Evolutionary conservation across 1,284 basidiomycete genomes (phyloP), one percentile per base, ranked within the genome.

Genomic region (Coniophora puteana): DNA sequence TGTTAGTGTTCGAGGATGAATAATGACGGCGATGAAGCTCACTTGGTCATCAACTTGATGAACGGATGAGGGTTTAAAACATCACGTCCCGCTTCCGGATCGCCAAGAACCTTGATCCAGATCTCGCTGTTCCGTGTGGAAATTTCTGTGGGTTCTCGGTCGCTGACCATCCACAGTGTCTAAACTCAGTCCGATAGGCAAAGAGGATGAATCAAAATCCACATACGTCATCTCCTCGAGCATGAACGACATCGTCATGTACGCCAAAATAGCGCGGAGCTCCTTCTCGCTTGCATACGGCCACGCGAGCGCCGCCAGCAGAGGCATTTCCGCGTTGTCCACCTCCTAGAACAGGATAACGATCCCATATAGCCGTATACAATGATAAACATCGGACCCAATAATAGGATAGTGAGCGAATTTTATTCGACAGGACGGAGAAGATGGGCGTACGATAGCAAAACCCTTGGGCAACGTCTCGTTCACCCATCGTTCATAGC

Each of bases 221-320:
- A 21, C 47, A n/a, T 39, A 54, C 58, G 59, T 62, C 25, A 62
- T 31, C 27, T 57, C 55, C 31, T 58, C 59, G n/a, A 62, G 44
- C 55, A 62, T 60, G 43, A 62, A 58, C 7, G 58, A 62, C 13
- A 38, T 16, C 13, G 58, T 59, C 57, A 62, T 61, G 16, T 62
- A 58, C 37, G 51, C 48, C 14, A 61, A 47, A 20, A 58, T 61
- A 16, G 37, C 54, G 26, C 51, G 47, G 45, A 60, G 32, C 30
- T 49, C 48, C 17, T 40, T 32, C 21, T 33, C 52, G 13, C 54
- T 58, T 27, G 57, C 54, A 20, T 49, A 38, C 4, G 57, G 59
- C 30, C 34, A 58, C 7, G 51, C 51, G 5, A 57, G 36, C 12
- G 59, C 51, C 2, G 55, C 57, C 3, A 62, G 40, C 2, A 62